Percentiles rank a stretch among this genome's conserved stretches.
Evolutionary conservation across 129 eudicot genomes (phyloP).

Genomic region (Calendula officinalis): DNA sequence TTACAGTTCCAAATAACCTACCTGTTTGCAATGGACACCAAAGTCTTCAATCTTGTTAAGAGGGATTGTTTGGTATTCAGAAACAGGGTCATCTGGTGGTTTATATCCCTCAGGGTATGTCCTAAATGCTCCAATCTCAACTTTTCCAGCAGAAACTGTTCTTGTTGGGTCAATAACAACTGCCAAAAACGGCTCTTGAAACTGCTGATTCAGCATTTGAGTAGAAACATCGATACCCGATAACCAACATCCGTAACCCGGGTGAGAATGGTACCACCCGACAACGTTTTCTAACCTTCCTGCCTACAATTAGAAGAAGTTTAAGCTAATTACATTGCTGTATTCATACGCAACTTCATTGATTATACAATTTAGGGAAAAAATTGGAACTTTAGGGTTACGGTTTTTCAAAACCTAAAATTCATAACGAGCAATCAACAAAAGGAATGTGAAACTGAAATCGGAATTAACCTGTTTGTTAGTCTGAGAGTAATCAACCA

Average conservation of each 20-base stretch:
- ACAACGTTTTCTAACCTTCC: conserved; percentile 95
- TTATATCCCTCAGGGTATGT: conserved; percentile 97
- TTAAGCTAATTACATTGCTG: not conserved
- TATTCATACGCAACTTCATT: not conserved
- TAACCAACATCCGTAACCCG: conserved; percentile 99
- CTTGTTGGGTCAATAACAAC: conserved; percentile 98
- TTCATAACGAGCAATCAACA: not conserved
- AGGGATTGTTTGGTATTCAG: conserved; percentile 97
- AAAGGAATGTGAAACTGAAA: not conserved
- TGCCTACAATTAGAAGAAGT: conserved; percentile 41
- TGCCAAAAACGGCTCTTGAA: conserved; percentile 93
- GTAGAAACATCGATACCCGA: conserved; percentile 98
- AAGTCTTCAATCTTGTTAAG: conserved; percentile 97
- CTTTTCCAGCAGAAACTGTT: conserved; percentile 97
- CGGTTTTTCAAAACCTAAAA: conserved; percentile 10
- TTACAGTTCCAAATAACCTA: conserved; percentile 48
- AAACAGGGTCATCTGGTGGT: conserved; percentile 97
- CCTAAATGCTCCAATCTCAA: conserved; percentile 95
- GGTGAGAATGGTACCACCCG: conserved; percentile 99
- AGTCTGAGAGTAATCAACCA: conserved; percentile 93
- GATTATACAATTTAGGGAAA: not conserved
- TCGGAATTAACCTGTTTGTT: conserved; percentile 56
- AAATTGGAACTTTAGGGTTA: conserved; percentile 13
- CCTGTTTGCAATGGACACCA: conserved; percentile 99
- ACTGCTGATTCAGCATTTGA: conserved; percentile 97